Evolutionary conservation across 1,284 basidiomycete genomes (phyloP), one percentile per base, ranked within the genome.

Genomic region (Trichosporon sp.): DNA sequence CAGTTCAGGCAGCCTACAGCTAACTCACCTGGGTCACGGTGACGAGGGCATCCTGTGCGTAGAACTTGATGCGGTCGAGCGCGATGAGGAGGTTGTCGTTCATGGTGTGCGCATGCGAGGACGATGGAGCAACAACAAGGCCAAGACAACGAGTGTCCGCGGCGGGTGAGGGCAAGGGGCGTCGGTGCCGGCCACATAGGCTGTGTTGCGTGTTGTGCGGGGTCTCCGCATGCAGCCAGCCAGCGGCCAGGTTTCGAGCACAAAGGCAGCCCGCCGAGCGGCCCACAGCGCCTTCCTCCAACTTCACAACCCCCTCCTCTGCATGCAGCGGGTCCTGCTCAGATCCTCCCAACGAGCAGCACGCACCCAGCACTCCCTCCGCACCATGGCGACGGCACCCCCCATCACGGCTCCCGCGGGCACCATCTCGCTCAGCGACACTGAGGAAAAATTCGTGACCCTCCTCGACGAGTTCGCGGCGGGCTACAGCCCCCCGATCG

Each of bases 401-500:
- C 71, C 71, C 35, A 58, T 68, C 60, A 66, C 64, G 8, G 68
- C 64, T 35, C 44, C 64, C n/a, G n/a, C 58, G 9, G 69, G 65
- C 38, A 25, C 63, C 12, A 69, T 72, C 34, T 7, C 32, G 27
- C 70, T 72, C 27, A 62, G 23, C 15, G 65, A 67, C 6, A 75
- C 75, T 1, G 82, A 83, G 69, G 71, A 75, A 31, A 74, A 68
- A 34, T 81, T 83, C 66, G 75, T 80, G 34, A 32, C 62, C 1
- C 74, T 80, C 56, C 77, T 83, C 65, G 78, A 83, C 70, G 74
- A 77, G 53, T 83, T 80, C 73, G 75, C 81, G 8, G 63, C 64
- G 42, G 63, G 70, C 34, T 71, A 74, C 38, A 44, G 65, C 32
- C 76, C 78, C 18, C 76, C 80, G 18, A 73, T 95, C 86, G 67